phyloP scores from a whole-genome alignment of 2,329 filamentous ascomycete genomes.

The Xylaria multiplex region DNA sequence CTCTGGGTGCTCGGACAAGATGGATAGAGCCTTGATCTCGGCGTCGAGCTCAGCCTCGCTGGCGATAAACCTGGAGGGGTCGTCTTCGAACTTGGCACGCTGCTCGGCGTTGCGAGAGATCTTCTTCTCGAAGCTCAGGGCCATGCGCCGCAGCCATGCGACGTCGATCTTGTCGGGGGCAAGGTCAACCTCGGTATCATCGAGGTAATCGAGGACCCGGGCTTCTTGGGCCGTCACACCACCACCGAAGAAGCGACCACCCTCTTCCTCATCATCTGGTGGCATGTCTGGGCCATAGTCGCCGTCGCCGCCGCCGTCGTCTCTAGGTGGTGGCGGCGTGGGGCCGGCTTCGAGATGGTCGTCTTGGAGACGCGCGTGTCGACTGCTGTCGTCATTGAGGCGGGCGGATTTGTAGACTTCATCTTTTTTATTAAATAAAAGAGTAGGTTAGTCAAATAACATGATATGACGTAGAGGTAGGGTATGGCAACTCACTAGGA shows the following conservation, averaged over 20 bases:
- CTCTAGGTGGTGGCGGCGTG: slow-evolving; percentile 58
- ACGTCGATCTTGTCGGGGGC: slow-evolving; percentile 80
- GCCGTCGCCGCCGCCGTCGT: slow-evolving; percentile 53
- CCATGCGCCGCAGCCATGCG: slow-evolving; percentile 83
- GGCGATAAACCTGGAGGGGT: slow-evolving; percentile 48
- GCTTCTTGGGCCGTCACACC: slow-evolving; percentile 85
- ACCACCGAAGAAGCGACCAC: slow-evolving; percentile 94
- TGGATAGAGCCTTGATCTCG: slow-evolving; percentile 85
- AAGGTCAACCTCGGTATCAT: slow-evolving; percentile 56
- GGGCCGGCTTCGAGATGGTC: slow-evolving; percentile 60
- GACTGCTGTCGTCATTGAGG: slow-evolving; percentile 55
- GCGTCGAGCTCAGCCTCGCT: slow-evolving; percentile 85
- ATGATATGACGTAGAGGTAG: neutral
- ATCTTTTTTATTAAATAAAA: slow-evolving; percentile 52
- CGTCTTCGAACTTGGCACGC: slow-evolving; percentile 64
- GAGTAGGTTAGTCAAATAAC: slow-evolving; percentile 11
- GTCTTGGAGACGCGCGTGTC: slow-evolving; percentile 58
- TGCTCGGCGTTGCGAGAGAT: slow-evolving; percentile 92
- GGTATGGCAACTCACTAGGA: slow-evolving; percentile 62
- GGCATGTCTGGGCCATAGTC: slow-evolving; percentile 47
- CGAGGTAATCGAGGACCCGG: slow-evolving; percentile 88
- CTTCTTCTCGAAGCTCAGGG: slow-evolving; percentile 86
- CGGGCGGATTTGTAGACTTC: slow-evolving; percentile 73
- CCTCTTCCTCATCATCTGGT: slow-evolving; percentile 75
- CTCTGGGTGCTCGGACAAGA: slow-evolving; percentile 86